These are phyloP conservation scores for Sisymbrium altissimum DNA, from an alignment of 345 rosid species.

Conservation along the genomic window DNA sequence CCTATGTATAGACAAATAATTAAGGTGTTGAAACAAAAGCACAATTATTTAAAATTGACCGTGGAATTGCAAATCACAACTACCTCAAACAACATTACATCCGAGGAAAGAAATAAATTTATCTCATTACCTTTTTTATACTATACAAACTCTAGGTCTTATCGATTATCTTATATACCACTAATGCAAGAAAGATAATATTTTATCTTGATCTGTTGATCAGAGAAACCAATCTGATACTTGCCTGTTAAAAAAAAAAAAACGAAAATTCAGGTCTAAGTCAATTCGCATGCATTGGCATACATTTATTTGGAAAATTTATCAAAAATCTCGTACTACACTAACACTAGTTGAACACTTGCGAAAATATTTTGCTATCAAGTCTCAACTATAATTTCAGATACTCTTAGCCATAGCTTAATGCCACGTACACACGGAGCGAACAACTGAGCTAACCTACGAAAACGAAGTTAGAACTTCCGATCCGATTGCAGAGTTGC, in stretches of 20 bases:
- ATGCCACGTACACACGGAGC: slow-evolving; percentile 7
- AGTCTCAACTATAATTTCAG: background rate
- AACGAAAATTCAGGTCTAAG: background rate
- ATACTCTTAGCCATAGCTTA: background rate
- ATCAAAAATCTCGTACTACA: too few relatives aligned
- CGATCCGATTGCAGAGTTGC: background rate
- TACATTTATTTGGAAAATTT: background rate
- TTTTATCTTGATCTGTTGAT: background rate
- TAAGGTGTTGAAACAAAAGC: background rate
- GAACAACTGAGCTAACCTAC: slow-evolving; percentile 18
- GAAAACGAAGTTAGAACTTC: background rate
- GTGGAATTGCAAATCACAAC: background rate
- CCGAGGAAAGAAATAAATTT: background rate
- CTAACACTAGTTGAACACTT: background rate
- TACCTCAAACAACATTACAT: background rate
- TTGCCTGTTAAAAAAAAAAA: background rate
- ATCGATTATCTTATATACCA: background rate
- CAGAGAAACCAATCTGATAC: background rate
- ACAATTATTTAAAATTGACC: slow-evolving; percentile 2
- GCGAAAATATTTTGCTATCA: background rate
- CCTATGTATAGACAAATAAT: background rate
- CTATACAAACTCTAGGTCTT: background rate
- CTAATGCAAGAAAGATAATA: background rate
- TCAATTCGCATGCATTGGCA: background rate
- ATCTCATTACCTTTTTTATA: background rate